Evolutionary conservation across 352 stramenopile species (phyloP).

Genomic region (Phytophthora tentaculata): DNA sequence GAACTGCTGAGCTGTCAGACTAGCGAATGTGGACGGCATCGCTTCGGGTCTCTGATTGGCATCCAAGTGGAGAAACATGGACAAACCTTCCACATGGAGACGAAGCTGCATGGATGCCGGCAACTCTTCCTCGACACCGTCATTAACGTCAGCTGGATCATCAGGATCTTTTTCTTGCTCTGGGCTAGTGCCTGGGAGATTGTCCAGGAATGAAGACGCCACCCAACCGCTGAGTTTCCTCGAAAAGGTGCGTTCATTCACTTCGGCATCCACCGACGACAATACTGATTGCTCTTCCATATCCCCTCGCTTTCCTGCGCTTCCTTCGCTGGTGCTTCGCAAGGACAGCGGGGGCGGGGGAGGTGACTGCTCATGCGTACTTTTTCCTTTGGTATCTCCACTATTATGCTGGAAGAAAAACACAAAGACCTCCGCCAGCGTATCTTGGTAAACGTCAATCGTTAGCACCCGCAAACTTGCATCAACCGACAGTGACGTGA

Average conservation of each 20-base stretch:
- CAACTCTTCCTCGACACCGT: constrained; percentile 40
- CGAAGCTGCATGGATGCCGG: constrained; percentile 72
- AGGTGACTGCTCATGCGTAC: constrained; percentile 6
- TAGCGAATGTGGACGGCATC: constrained; percentile 57
- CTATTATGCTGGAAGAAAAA: constrained; percentile 75
- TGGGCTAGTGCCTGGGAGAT: constrained; percentile 22
- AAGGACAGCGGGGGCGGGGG: constrained; percentile 31
- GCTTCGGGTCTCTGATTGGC: constrained; percentile 40
- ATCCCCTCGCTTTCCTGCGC: constrained; percentile 26
- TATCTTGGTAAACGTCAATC: constrained; percentile 82
- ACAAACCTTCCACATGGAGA: constrained; percentile 74
- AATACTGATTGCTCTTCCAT: constrained; percentile 37
- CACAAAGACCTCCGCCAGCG: constrained; percentile 72
- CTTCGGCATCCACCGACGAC: constrained; percentile 39
- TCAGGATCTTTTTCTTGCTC: constrained; percentile 36
- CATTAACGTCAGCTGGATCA: constrained; percentile 21
- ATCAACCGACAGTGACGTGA: constrained; percentile 77
- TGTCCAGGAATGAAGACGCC: constrained; percentile 66
- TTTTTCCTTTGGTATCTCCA: constrained; percentile 26
- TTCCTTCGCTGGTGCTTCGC: constrained; percentile 37
- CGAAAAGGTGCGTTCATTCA: constrained; percentile 48
- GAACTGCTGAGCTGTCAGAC: constrained; percentile 74
- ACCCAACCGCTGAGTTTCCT: constrained; percentile 67
- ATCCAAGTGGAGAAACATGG: constrained; percentile 68
- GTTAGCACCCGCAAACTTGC: constrained; percentile 69